These are phyloP conservation scores for Pleurotus tuoliensis DNA, from an alignment of 768 basidiomycete species.

Conservation along the genomic window DNA sequence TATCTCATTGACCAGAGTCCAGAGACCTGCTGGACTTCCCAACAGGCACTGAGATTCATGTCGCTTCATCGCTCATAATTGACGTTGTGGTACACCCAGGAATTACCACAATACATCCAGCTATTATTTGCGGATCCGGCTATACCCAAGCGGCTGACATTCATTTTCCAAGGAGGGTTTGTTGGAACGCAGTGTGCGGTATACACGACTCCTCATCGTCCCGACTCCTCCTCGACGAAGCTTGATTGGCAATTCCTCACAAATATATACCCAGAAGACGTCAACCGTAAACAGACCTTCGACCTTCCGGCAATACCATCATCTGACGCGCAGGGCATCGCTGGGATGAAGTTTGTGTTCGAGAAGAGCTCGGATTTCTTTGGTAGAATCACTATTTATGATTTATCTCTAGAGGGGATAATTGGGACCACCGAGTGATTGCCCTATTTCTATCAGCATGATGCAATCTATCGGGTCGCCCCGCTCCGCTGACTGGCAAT, in stretches of 20 bases:
- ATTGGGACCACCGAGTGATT: too few relatives aligned
- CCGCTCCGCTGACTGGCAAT: too few relatives aligned
- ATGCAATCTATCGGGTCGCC: too few relatives aligned
- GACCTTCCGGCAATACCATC: constrained; percentile 32
- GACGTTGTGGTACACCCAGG: constrained; percentile 37
- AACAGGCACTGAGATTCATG: constrained; percentile 45
- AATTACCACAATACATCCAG: constrained; percentile 73
- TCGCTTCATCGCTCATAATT: not conserved
- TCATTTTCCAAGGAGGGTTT: constrained; percentile 87
- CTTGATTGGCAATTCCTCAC: constrained; percentile 47
- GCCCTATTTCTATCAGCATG: too few relatives aligned
- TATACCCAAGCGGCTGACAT: constrained; percentile 47
- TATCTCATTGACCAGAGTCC: constrained; percentile 64
- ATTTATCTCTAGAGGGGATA: constrained; percentile 42
- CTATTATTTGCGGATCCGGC: constrained; percentile 52
- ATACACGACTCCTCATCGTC: constrained; percentile 27
- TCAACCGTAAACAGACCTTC: constrained; percentile 70
- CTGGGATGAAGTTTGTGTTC: constrained; percentile 62
- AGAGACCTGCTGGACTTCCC: constrained; percentile 85
- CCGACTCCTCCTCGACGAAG: constrained; percentile 18
- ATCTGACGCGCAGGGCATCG: constrained; percentile 28
- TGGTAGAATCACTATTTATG: constrained; percentile 74
- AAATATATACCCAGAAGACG: constrained; percentile 73
- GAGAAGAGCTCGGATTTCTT: constrained; percentile 85
- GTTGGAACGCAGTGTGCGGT: constrained; percentile 66